These are phyloP conservation scores for Boletus rubroflammeus DNA, from an alignment of 768 basidiomycete genomes.

Conservation along the genomic window DNA sequence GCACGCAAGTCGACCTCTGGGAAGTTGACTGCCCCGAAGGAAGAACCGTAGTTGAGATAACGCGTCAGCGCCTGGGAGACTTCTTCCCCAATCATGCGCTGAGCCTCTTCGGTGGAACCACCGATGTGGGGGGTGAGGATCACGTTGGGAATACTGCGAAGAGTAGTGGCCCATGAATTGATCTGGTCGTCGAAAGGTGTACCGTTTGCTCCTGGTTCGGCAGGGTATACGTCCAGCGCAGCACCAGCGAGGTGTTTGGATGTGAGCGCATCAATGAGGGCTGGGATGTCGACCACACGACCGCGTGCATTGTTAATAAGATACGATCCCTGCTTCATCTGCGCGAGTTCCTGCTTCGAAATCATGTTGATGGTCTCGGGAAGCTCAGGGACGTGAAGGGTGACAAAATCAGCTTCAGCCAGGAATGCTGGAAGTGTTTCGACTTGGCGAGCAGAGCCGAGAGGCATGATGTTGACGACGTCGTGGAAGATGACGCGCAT, in stretches of 20 bases:
- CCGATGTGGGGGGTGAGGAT: constrained; percentile 99
- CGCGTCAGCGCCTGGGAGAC: constrained; percentile 81
- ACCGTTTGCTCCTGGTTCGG: constrained; percentile 91
- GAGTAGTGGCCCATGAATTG: constrained; percentile 76
- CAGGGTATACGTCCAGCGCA: constrained; percentile 92
- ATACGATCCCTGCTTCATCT: constrained; percentile 94
- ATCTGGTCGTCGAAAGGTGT: constrained; percentile 84
- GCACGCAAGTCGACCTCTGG: constrained; percentile 96
- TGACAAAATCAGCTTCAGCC: constrained; percentile 83
- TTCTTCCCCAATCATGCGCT: constrained; percentile 95
- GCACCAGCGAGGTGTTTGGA: constrained; percentile 85
- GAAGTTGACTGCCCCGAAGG: constrained; percentile 95
- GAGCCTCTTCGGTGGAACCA: constrained; percentile 98
- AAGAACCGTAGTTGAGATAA: constrained; percentile 91
- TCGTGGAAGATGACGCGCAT: constrained; percentile 96
- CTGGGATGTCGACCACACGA: constrained; percentile 91
- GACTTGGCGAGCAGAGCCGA: constrained; percentile 90
- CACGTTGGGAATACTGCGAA: constrained; percentile 80
- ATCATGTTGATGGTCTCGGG: constrained; percentile 97
- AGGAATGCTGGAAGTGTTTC: constrained; percentile 76
- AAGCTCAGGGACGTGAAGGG: constrained; percentile 94
- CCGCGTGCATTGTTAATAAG: constrained; percentile 98
- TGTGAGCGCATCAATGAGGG: constrained; percentile 74
- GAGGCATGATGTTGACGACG: constrained; percentile 94
- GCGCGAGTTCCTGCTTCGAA: constrained; percentile 63